Conservation (phyloP, 1,139 yeast species). For the Suhomyces guaymorum region DNA sequence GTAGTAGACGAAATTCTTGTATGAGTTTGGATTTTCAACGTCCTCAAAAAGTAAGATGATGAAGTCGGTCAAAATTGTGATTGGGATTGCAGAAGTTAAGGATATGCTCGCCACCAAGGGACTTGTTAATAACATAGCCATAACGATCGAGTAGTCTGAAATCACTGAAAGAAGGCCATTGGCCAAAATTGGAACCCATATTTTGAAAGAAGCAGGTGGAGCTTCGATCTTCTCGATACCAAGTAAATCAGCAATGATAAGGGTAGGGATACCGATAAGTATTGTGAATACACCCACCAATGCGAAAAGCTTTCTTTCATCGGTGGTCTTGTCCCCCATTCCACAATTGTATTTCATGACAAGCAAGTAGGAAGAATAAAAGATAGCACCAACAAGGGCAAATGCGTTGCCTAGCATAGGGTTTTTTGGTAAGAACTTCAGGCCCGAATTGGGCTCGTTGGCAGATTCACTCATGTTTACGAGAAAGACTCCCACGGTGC, state of each 20-base stretch:
- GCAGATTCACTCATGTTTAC: conserved; percentile 43
- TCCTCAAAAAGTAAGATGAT: conserved; percentile 28
- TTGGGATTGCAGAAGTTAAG: conserved; percentile 53
- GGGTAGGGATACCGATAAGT: conserved; percentile 38
- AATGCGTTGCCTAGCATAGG: conserved; percentile 48
- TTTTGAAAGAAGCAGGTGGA: conserved; percentile 41
- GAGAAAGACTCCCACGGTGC: conserved; percentile 49
- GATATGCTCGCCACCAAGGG: conserved; percentile 56
- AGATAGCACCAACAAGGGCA: conserved; percentile 48
- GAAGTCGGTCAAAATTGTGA: conserved; percentile 51
- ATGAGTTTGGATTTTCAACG: conserved; percentile 19
- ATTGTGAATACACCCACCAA: conserved; percentile 47
- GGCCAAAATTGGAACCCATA: conserved; percentile 35
- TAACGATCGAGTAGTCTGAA: conserved; percentile 51
- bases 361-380: conserved; percentile 49
- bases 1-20: conserved; percentile 36
- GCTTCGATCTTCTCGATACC: conserved; percentile 43
- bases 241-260: conserved; percentile 32
- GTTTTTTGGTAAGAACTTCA: conserved; percentile 36
- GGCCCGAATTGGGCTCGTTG: conserved; percentile 20
- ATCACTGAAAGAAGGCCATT: conserved; percentile 49
- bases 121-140: conserved; percentile 55
- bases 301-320: conserved; percentile 51
- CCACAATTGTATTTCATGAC: conserved; percentile 48
- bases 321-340: conserved; percentile 42